Percentiles rank a stretch among this genome's conserved stretches.
Conservation (phyloP, 2,329 filamentous ascomycete species). For the Sordariomycetes sp. region DNA sequence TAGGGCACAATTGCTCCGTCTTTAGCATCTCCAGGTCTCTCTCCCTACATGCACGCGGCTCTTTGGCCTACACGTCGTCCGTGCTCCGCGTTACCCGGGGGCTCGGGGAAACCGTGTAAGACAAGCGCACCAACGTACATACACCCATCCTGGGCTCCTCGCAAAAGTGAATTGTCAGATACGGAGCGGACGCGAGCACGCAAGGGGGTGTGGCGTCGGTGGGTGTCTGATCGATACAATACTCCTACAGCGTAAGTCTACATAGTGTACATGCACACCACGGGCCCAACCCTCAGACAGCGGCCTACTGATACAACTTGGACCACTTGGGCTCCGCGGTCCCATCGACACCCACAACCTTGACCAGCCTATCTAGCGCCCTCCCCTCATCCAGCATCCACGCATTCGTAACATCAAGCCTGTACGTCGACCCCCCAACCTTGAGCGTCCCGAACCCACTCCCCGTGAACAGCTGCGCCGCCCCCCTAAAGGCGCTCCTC, state of each 20-base stretch:
- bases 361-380: constrained; percentile 41
- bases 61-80: too few relatives aligned
- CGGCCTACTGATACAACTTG: constrained; percentile 2
- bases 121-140: too few relatives aligned
- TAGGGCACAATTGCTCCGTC: too few relatives aligned
- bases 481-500: constrained; percentile 25
- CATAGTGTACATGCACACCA: background rate
- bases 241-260: background rate
- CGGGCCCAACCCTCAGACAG: background rate
- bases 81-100: too few relatives aligned
- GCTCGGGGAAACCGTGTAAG: too few relatives aligned
- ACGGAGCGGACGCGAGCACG: too few relatives aligned
- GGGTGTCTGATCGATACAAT: background rate
- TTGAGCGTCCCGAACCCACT: constrained; percentile 40
- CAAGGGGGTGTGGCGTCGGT: too few relatives aligned
- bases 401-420: constrained; percentile 42
- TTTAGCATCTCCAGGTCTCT: too few relatives aligned
- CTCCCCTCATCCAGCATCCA: constrained; percentile 46
- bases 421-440: constrained; percentile 34
- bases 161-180: too few relatives aligned
- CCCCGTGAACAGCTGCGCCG: constrained; percentile 37
- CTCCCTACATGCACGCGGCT: too few relatives aligned
- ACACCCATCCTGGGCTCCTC: too few relatives aligned
- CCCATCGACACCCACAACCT: constrained; percentile 4
- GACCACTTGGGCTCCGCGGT: constrained; percentile 2